Conservation (phyloP, 73 alveolate genomes). For the Uronychia setigera region DNA sequence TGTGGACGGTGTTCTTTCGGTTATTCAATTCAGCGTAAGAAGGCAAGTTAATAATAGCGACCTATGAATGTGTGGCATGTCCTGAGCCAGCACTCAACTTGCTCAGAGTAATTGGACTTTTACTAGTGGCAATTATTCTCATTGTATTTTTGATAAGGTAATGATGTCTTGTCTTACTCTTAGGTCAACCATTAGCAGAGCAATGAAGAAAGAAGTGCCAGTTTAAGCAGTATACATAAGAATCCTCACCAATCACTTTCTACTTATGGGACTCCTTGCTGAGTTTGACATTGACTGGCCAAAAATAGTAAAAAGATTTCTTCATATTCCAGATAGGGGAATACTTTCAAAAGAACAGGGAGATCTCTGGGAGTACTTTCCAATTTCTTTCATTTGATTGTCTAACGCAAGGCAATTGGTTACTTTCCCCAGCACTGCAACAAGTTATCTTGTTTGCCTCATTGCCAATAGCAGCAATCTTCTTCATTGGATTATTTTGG, state of each 20-base stretch:
- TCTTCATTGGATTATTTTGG: slow-evolving; percentile 1
- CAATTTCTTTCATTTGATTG: slow-evolving; percentile 3
- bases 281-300: slow-evolving; percentile 19
- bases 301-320: background rate
- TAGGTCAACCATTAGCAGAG: slow-evolving; percentile 8
- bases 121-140: background rate
- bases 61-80: slow-evolving; percentile 35
- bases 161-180: too few relatives aligned
- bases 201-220: slow-evolving; percentile 7
- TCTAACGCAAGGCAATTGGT: background rate
- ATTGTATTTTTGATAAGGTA: background rate
- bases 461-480: background rate
- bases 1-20: slow-evolving; percentile 25
- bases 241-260: slow-evolving; percentile 11
- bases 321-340: background rate
- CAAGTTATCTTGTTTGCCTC: background rate
- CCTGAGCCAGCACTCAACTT: slow-evolving; percentile 26
- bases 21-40: slow-evolving; percentile 12
- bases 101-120: slow-evolving; percentile 24
- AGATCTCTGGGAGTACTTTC: background rate
- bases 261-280: background rate
- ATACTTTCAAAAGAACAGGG: background rate
- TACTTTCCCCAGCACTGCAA: slow-evolving; percentile 9
- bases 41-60: background rate
- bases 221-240: background rate